Evolutionary conservation across 2,329 filamentous ascomycete species (phyloP).

Genomic region (Cladosporium sp.): DNA sequence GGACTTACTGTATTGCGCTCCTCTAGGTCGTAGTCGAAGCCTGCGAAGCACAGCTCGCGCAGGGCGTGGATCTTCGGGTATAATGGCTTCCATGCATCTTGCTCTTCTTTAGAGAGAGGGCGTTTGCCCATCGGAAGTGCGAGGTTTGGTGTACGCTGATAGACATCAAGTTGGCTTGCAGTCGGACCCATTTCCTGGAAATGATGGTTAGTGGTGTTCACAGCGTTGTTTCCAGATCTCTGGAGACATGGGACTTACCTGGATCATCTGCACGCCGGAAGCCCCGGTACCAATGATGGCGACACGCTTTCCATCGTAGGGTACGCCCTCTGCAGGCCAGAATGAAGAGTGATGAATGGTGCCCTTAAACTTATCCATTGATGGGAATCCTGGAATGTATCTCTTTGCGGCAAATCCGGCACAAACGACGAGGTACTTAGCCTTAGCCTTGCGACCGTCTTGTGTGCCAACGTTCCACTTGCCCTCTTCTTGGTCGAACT

Average conservation of each 20-base stretch:
- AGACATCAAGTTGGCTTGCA: conserved; percentile 49
- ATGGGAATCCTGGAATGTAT: conserved; percentile 58
- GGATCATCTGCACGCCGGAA: conserved; percentile 60
- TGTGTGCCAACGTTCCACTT: conserved; percentile 51
- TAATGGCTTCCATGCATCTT: conserved; percentile 41
- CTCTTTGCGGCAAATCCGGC: conserved; percentile 57
- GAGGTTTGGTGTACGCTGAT: conserved; percentile 64
- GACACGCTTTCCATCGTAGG: conserved; percentile 55
- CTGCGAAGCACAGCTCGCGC: conserved; percentile 53
- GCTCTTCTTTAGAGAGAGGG: conserved; percentile 47
- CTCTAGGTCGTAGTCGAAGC: conserved; percentile 55
- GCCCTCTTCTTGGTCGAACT: conserved; percentile 46
- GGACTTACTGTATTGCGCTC: conserved; percentile 45
- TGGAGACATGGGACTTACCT: conserved; percentile 23
- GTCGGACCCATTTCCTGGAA: conserved; percentile 42
- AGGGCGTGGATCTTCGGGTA: conserved; percentile 48
- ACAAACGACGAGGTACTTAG: conserved; percentile 51
- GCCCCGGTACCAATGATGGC: conserved; percentile 63
- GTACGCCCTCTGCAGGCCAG: conserved; percentile 45
- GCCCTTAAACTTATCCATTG: conserved; percentile 58
- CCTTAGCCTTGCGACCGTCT: conserved; percentile 48
- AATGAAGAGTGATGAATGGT: conserved; percentile 43
- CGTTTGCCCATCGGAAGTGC: conserved; percentile 58
- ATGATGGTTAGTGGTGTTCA: neutral
- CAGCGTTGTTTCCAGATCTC: too few relatives aligned